Evolutionary conservation across 495 filamentous ascomycete species (phyloP).

Genomic region (Lasiosphaeriaceae sp.): DNA sequence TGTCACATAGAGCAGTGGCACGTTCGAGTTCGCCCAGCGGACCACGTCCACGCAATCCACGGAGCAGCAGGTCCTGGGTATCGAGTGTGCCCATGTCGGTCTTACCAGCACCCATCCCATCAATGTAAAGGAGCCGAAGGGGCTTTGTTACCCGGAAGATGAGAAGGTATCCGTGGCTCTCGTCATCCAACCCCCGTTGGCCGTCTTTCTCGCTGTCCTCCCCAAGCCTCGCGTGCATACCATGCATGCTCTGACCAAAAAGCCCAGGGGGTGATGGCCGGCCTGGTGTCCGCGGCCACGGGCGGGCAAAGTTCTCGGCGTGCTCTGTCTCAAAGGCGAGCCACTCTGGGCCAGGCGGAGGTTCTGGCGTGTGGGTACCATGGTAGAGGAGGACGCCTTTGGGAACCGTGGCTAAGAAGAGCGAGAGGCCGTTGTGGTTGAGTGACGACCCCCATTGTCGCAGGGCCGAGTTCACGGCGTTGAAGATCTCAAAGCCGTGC

Average conservation of each 20-base stretch:
- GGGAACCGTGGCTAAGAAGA: slow-evolving; percentile 57
- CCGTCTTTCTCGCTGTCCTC: background rate
- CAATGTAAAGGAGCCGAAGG: slow-evolving; percentile 57
- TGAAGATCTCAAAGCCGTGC: slow-evolving; percentile 63
- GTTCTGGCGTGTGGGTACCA: slow-evolving; percentile 38
- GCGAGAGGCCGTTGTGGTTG: slow-evolving; percentile 66
- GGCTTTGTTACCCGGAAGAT: slow-evolving; percentile 46
- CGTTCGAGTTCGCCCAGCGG: slow-evolving; percentile 37
- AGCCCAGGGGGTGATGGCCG: background rate
- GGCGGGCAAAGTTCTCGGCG: slow-evolving; percentile 53
- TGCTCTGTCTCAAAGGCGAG: slow-evolving; percentile 69
- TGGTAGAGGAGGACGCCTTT: slow-evolving; percentile 60
- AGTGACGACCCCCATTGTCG: slow-evolving; percentile 67
- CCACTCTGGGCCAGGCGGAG: slow-evolving; percentile 57
- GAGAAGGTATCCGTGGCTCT: slow-evolving; percentile 48
- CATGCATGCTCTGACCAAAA: background rate
- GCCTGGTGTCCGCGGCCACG: background rate
- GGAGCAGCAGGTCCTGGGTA: slow-evolving; percentile 53
- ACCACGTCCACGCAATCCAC: slow-evolving; percentile 6
- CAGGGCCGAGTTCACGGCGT: slow-evolving; percentile 22
- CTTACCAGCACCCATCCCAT: slow-evolving; percentile 59
- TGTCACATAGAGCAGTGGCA: slow-evolving; percentile 47
- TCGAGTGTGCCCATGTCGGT: slow-evolving; percentile 57
- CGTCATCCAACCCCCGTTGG: background rate
- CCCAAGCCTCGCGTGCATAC: background rate